phyloP scores from a whole-genome alignment of 768 basidiomycete genomes.

The Tulasnella sp. region DNA sequence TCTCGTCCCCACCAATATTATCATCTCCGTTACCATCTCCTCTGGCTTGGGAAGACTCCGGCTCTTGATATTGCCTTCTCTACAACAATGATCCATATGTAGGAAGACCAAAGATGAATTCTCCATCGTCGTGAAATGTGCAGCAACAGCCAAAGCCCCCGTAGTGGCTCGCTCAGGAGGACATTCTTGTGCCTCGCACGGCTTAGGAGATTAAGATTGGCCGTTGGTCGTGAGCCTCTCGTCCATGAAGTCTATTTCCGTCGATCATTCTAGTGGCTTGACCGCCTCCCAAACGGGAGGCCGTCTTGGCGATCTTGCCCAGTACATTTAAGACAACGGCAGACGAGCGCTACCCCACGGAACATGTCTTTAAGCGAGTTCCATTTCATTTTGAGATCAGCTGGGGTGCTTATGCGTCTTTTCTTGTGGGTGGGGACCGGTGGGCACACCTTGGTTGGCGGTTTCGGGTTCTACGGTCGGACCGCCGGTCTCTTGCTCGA shows the following conservation, averaged over 20 bases:
- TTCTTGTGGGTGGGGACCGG: constrained; percentile 40
- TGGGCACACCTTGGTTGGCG: constrained; percentile 38
- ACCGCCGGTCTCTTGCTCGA: constrained; percentile 56
- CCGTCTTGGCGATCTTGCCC: constrained; percentile 53
- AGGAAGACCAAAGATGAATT: constrained; percentile 34
- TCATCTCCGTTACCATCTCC: no score
- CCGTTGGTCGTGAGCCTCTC: constrained; percentile 41
- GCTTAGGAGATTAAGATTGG: constrained; percentile 39
- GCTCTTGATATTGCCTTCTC: not conserved
- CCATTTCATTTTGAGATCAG: constrained; percentile 18
- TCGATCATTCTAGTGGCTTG: constrained; percentile 36
- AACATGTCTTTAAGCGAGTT: constrained; percentile 34
- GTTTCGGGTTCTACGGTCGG: constrained; percentile 38
- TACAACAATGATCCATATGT: no score
- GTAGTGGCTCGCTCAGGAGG: constrained; percentile 39
- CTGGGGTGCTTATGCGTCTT: constrained; percentile 30
- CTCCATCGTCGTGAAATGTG: constrained; percentile 34
- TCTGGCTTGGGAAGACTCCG: no score
- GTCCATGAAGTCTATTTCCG: constrained; percentile 38
- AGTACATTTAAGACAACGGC: constrained; percentile 47
- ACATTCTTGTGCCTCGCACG: constrained; percentile 41
- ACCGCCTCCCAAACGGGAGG: constrained; percentile 37
- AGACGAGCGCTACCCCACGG: constrained; percentile 53
- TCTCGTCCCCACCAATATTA: no score
- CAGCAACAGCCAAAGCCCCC: constrained; percentile 19